Percentiles rank a stretch among this genome's conserved stretches.
These are phyloP conservation scores for Microdochium trichocladiopsis DNA, from an alignment of 2,329 filamentous ascomycete species.

Conservation along the genomic window DNA sequence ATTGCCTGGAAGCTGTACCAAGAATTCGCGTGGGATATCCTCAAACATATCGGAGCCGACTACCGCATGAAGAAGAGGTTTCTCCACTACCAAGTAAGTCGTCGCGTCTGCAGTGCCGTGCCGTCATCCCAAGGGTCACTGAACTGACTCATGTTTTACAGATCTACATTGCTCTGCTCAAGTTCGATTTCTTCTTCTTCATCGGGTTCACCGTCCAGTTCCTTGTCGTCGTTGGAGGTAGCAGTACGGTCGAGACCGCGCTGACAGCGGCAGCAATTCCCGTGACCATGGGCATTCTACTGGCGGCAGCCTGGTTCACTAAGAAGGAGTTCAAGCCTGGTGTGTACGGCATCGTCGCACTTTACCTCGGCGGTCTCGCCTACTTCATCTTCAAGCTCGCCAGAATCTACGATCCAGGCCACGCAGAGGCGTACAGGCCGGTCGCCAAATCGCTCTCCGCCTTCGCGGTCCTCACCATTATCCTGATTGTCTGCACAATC, in stretches of 20 bases:
- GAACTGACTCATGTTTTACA: slow-evolving; percentile 26
- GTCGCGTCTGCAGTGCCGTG: not conserved
- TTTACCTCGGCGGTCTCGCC: slow-evolving; percentile 82
- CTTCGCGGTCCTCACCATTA: slow-evolving; percentile 88
- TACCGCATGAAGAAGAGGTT: slow-evolving; percentile 95
- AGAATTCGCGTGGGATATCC: slow-evolving; percentile 98
- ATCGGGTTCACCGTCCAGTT: slow-evolving; percentile 98
- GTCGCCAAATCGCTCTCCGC: slow-evolving; percentile 83
- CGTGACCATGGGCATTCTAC: slow-evolving; percentile 81
- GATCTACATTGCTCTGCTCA: slow-evolving; percentile 96
- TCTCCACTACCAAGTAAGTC: slow-evolving; percentile 82
- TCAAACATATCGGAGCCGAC: slow-evolving; percentile 98
- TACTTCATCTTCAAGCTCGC: slow-evolving; percentile 99
- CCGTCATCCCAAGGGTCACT: slow-evolving; percentile 1
- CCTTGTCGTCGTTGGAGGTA: slow-evolving; percentile 76
- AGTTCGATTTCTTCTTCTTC: slow-evolving; percentile 99
- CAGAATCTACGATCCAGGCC: slow-evolving; percentile 74
- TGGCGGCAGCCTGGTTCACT: slow-evolving; percentile 79
- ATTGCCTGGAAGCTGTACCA: slow-evolving; percentile 94
- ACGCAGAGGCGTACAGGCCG: slow-evolving; percentile 59
- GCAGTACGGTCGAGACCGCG: slow-evolving; percentile 67
- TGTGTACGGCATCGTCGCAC: slow-evolving; percentile 70
- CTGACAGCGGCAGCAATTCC: slow-evolving; percentile 87
- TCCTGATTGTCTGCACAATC: slow-evolving; percentile 85
- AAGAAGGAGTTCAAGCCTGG: slow-evolving; percentile 74